phyloP scores from a whole-genome alignment of 129 eudicot genomes.

The Kitagawia praeruptora region DNA sequence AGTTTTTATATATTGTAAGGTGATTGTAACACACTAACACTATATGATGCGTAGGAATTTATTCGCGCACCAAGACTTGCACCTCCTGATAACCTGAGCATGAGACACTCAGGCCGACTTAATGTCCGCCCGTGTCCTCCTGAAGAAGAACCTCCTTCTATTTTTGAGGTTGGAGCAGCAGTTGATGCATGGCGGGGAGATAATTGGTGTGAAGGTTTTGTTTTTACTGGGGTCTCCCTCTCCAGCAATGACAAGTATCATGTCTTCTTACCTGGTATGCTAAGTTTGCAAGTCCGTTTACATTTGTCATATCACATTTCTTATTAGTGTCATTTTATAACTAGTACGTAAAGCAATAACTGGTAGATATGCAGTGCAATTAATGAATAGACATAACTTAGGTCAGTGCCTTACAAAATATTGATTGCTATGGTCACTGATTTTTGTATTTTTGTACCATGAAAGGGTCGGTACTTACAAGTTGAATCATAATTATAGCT shows the following conservation, averaged over 20 bases:
- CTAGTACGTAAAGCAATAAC: too few relatives aligned
- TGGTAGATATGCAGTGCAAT: not conserved
- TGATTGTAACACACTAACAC: not conserved
- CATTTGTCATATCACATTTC: not conserved
- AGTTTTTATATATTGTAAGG: not conserved
- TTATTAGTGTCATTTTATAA: not conserved
- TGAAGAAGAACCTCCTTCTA: slow-evolving; percentile 10
- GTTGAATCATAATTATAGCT: too few relatives aligned
- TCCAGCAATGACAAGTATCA: slow-evolving; percentile 17
- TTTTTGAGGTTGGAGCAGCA: slow-evolving; percentile 41
- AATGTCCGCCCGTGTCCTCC: slow-evolving; percentile 45
- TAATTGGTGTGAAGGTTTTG: slow-evolving; percentile 71
- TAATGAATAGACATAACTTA: not conserved
- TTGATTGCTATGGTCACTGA: too few relatives aligned
- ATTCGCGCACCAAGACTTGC: slow-evolving; percentile 35
- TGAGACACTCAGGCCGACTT: slow-evolving; percentile 43
- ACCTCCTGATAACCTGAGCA: slow-evolving; percentile 33
- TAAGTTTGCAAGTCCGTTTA: not conserved
- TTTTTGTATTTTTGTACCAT: too few relatives aligned
- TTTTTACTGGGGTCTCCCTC: slow-evolving; percentile 22
- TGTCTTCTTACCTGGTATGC: slow-evolving; percentile 51
- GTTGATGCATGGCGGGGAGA: slow-evolving; percentile 62
- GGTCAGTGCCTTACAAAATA: not conserved
- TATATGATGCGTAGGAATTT: slow-evolving; percentile 36
- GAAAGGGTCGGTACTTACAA: too few relatives aligned